Conservation (phyloP, 2,329 filamentous ascomycete genomes). For the Orbilia javanica region DNA sequence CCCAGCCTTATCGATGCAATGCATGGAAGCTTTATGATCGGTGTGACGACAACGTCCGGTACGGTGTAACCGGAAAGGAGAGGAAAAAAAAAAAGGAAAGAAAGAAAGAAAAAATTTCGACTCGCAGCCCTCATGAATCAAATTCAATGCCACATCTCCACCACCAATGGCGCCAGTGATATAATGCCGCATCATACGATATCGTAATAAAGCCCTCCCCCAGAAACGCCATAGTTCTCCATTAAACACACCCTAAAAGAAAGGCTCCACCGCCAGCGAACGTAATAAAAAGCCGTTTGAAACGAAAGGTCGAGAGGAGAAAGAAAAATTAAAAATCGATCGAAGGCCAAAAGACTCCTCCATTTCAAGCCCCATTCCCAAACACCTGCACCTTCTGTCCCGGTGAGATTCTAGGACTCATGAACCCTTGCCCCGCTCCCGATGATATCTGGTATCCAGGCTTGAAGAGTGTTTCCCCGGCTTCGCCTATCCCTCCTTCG, state of each 20-base stretch:
- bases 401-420: conserved; percentile 40
- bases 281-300: background rate
- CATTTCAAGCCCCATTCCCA: background rate
- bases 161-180: too few relatives aligned
- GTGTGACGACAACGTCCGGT: background rate
- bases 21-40: background rate
- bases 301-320: background rate
- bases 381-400: conserved; percentile 11
- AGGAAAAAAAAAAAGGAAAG: background rate
- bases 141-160: too few relatives aligned
- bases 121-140: background rate
- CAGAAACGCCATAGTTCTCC: conserved; percentile 10
- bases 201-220: background rate
- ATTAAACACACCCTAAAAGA: background rate
- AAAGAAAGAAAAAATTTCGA: background rate
- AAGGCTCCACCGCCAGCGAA: background rate
- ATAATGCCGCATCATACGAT: background rate
- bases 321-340: background rate
- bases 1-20: background rate
- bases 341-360: background rate
- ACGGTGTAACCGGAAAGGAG: background rate
- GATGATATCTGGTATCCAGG: conserved; percentile 44
- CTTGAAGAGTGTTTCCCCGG: conserved; percentile 34
- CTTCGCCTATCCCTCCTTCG: conserved; percentile 22
- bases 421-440: conserved; percentile 8